Evolutionary conservation across 768 basidiomycete genomes (phyloP).

Genomic region (Psilocybe subaeruginosa): DNA sequence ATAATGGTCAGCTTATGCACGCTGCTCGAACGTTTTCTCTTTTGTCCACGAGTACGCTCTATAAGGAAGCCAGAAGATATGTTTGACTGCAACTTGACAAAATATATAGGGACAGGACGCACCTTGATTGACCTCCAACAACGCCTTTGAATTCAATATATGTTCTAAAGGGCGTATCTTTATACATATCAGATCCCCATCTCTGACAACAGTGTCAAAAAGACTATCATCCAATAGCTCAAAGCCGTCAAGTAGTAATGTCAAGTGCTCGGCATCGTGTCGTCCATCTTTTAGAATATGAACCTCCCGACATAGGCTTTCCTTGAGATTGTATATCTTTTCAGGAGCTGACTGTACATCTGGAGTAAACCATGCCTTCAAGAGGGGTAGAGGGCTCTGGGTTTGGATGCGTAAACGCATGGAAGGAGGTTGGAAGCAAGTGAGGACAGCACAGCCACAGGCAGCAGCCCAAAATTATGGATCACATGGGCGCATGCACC

Average conservation of each 20-base stretch:
- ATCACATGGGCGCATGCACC: too few relatives aligned
- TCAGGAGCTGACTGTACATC: slow-evolving; percentile 23
- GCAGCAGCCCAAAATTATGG: too few relatives aligned
- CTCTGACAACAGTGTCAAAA: slow-evolving; percentile 40
- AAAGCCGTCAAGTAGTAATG: slow-evolving; percentile 48
- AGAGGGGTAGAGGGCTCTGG: slow-evolving; percentile 44
- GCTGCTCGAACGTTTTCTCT: slow-evolving; percentile 27
- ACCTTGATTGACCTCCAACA: slow-evolving; percentile 6
- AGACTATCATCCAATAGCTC: slow-evolving; percentile 46
- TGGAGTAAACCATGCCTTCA: slow-evolving; percentile 57
- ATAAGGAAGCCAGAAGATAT: too few relatives aligned
- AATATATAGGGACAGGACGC: neutral
- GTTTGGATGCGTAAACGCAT: slow-evolving; percentile 61
- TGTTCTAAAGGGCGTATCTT: slow-evolving; percentile 12
- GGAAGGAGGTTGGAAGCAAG: neutral
- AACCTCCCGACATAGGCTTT: slow-evolving; percentile 36
- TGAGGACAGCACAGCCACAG: too few relatives aligned
- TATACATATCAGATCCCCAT: slow-evolving; percentile 50
- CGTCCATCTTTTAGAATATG: slow-evolving; percentile 29
- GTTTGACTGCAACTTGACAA: too few relatives aligned
- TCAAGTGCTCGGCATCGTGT: slow-evolving; percentile 24
- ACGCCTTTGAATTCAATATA: slow-evolving; percentile 2
- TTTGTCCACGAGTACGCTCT: slow-evolving; percentile 13
- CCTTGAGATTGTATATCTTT: slow-evolving; percentile 43
- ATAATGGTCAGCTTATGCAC: neutral